Base-by-base conservation (phyloP, 768 basidiomycete species). In the Auricularia sp. region DNA sequence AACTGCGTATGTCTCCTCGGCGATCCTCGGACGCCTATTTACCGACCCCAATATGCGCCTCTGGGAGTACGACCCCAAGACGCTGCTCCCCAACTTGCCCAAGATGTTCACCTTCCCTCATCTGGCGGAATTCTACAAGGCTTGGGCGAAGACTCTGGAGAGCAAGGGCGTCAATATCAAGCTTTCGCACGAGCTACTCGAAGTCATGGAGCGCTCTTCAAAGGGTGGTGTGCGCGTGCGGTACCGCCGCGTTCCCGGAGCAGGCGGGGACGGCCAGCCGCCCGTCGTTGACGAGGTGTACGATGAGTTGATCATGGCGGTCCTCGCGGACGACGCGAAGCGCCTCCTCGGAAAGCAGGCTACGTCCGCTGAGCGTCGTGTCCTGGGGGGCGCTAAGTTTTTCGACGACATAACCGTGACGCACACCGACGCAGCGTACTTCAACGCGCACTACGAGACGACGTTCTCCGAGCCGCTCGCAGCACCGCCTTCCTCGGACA, bases 291-390 rank as follows among this genome's bases (percentile, higher is more conserved):
- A 74, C 37, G 79, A 77, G 42, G 69, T 67, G 33, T 81, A 77
- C 66, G 79, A 81, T 68, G 78, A 81, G 66, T 73, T 82, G 62
- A 77, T 82, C 29, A 70, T 82, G 6, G 79, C 79, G 56, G 71
- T 76, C 14, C 73, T 81, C 54, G 80, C 79, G 0, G 79, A 82
- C 66, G 78, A 78, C 3, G 75, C 77, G 18, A 75, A 79, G 68
- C 74, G 76, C 54, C 67, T 81, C 0, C 72, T 82, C 8, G 78
- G 78, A 21, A 75, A 73, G 63, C 67, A 75, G 42, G 78, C 78
- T 13, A 72, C 73, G 2, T 75, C 71, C 69, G 67, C 75, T 54
- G 81, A 83, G 69, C 75, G 70, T 65, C 69, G 66, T 33, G 76
- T 82, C 3, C 70, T 82, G 62, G 79, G 80, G 13, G 74, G 69